These are phyloP conservation scores for Phoma sp. DNA, from an alignment of 2,329 filamentous ascomycete genomes.

Conservation along the genomic window DNA sequence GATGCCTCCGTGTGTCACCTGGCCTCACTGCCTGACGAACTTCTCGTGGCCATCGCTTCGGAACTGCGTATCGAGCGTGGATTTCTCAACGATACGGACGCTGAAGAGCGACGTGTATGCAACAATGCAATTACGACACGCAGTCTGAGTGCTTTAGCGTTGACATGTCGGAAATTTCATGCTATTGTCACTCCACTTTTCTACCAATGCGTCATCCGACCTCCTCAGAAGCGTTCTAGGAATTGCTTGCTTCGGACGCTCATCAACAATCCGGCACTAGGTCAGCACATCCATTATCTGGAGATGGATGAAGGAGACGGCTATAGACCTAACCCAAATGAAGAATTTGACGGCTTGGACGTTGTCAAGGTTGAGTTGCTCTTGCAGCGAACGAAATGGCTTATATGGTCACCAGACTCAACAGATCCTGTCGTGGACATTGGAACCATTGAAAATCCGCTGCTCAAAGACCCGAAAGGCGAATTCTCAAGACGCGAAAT, in stretches of 20 bases:
- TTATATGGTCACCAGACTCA: no score
- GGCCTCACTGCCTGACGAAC: constrained; percentile 23
- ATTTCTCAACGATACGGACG: neutral
- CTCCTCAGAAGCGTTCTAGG: neutral
- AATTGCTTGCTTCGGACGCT: neutral
- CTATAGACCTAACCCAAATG: no score
- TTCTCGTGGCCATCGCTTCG: constrained; percentile 24
- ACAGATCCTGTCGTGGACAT: no score
- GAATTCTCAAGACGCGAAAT: no score
- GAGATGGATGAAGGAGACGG: neutral
- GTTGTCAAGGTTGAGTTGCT: no score
- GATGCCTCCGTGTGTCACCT: constrained; percentile 2
- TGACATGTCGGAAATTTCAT: constrained; percentile 21
- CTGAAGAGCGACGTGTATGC: neutral
- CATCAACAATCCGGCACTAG: neutral
- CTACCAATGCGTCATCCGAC: constrained; percentile 24
- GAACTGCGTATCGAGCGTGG: constrained; percentile 22
- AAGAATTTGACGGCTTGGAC: no score
- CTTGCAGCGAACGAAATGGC: no score
- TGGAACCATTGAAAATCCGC: no score
- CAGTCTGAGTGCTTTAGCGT: constrained; percentile 18
- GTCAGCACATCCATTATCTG: constrained; percentile 2
- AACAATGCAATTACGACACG: neutral
- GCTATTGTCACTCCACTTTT: constrained; percentile 20
- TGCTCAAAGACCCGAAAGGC: no score